Percentiles rank a stretch among this genome's conserved stretches.
Evolutionary conservation across 2,329 filamentous ascomycete genomes (phyloP).

Genomic region (Epichloe elymi): DNA sequence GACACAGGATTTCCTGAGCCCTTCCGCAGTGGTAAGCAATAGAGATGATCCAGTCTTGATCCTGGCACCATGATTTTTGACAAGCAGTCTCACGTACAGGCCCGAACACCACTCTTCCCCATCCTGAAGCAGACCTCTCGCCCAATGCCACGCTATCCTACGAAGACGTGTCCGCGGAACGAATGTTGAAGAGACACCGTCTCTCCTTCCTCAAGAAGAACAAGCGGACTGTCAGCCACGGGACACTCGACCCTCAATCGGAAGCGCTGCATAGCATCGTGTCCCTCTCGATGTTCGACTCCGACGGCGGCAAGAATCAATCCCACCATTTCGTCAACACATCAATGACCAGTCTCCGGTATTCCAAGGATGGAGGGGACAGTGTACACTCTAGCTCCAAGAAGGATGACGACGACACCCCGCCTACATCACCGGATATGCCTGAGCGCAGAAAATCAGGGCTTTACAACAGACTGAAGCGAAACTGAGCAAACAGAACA

Average conservation of each 20-base stretch:
- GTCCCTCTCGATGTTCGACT: constrained; percentile 19
- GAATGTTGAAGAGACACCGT: constrained; percentile 28
- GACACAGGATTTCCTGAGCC: constrained; percentile 41
- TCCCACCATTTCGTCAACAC: constrained; percentile 12
- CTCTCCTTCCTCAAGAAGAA: constrained; percentile 33
- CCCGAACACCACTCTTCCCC: constrained; percentile 47
- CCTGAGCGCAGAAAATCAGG: constrained; percentile 16
- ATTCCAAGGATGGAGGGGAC: constrained; percentile 26
- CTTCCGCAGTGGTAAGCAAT: constrained; percentile 30
- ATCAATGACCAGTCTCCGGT: constrained; percentile 17
- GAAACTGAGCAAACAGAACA: neutral
- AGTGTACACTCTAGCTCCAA: constrained; percentile 18
- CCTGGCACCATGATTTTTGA: neutral
- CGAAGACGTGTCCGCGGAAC: constrained; percentile 34
- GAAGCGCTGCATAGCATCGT: constrained; percentile 20
- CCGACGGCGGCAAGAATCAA: constrained; percentile 12
- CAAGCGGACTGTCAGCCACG: constrained; percentile 33
- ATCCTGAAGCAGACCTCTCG: constrained; percentile 47
- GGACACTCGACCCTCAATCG: constrained; percentile 26
- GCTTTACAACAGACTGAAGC: constrained; percentile 7
- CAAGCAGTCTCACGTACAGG: constrained; percentile 15
- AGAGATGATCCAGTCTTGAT: too few relatives aligned
- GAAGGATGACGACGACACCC: constrained; percentile 19
- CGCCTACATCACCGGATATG: constrained; percentile 23
- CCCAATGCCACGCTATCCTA: constrained; percentile 43